Base-by-base conservation (phyloP, 345 rosid genomes). In the Brassica juncea region DNA sequence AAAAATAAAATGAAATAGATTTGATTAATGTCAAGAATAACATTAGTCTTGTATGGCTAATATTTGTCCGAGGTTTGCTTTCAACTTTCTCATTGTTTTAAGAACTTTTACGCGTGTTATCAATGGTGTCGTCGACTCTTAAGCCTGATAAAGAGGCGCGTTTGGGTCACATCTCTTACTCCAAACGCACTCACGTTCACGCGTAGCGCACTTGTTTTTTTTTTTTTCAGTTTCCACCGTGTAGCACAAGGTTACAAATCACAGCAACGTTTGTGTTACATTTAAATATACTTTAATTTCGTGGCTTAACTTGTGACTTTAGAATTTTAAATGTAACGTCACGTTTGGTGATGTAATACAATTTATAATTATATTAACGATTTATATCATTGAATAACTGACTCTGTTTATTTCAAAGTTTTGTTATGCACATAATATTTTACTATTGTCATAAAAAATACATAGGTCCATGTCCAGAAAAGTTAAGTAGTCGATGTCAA, bases 101-200 rank as follows among this genome's bases (percentile, higher is more conserved):
- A 71, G 4, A 55, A 63, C 65, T 70, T 52, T 49, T 70, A 63
- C 23, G 21, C 6, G 19, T 62, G 55, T 14, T 23, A 70, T 62
- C 14, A 32, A 31, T 77, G 42, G 73, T 61, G 55, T 47, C 57
- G 34, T 25, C 37, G n/a, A 28, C 44, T 39, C 44, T 39, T 63
- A 63, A 63, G 42, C 34, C 42, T 66, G 55, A 68, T 44, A 68
- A 39, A 68, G 58, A 42, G 57, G 57, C 31, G 16, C 70, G 31
- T 66, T 10, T 44, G 58, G 59, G 58, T 44, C 58, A 68, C 10
- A 42, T 65, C 25, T 2, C 78, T 49, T 57, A 16, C 34, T 39
- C 72, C 60, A 70, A 55, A 12, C 67, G 67, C 72, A 71, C 77
- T 71, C 60, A 71, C 44, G 7, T 65, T 71, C 81, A 78, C 68